phyloP scores from a whole-genome alignment of 495 filamentous ascomycete species.

The Talaromyces borbonicus region DNA sequence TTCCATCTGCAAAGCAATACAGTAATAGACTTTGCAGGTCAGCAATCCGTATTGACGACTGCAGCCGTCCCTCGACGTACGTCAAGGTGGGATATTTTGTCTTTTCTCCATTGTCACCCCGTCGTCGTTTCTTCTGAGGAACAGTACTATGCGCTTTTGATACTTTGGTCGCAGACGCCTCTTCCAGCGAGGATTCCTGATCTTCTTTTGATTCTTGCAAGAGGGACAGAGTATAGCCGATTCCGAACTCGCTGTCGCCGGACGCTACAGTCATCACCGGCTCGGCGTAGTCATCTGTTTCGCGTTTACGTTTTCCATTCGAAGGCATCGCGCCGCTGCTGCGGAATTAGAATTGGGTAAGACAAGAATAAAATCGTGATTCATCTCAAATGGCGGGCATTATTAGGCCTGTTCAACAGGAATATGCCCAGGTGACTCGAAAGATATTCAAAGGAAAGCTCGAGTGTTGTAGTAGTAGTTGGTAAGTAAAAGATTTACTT shows the following conservation, averaged over 20 bases:
- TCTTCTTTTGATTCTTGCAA: conserved; percentile 18
- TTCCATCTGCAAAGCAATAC: conserved; percentile 83
- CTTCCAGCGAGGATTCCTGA: conserved; percentile 13
- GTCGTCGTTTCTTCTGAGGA: conserved; percentile 24
- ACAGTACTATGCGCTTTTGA: not conserved
- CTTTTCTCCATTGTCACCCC: conserved; percentile 42
- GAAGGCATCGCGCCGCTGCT: not conserved
- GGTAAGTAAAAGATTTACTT: too few species aligned
- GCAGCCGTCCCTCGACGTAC: conserved; percentile 59
- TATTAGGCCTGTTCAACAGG: too few species aligned
- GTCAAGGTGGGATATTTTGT: conserved; percentile 65
- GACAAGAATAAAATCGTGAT: too few species aligned
- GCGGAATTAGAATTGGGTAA: too few species aligned
- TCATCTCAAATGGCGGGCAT: too few species aligned
- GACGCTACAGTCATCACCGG: conserved; percentile 7
- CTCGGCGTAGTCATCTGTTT: conserved; percentile 15
- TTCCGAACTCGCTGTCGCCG: conserved; percentile 16
- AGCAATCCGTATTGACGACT: conserved; percentile 61
- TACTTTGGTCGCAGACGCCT: conserved; percentile 3
- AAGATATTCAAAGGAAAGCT: too few species aligned
- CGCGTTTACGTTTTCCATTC: conserved; percentile 26
- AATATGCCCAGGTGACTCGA: too few species aligned
- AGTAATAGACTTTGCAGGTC: conserved; percentile 73
- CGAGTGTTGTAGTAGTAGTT: too few species aligned
- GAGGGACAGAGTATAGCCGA: conserved; percentile 23